Evolutionary conservation across 2,329 filamentous ascomycete species (phyloP), one percentile per base, ranked within the genome.

Genomic region (Byssothecium circinans): DNA sequence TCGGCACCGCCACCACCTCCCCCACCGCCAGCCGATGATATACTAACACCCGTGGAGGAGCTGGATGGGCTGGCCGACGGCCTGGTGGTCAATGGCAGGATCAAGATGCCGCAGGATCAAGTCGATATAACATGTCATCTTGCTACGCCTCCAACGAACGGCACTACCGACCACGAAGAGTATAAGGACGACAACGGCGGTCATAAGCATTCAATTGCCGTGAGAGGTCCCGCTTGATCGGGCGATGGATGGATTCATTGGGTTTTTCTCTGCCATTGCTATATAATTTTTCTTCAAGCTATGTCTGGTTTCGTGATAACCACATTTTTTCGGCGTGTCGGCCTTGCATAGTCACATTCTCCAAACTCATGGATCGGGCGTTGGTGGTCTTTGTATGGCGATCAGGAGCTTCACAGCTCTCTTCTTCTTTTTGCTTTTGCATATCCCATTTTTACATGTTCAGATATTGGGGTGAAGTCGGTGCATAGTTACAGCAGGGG

Each of bases 1-100:
- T 70, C 70, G 22, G 70, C 73, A 4, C 67, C 71, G 1, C 68
- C 67, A 7, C 75, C 76, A 3, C 74, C 74, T 2, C 71, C 72
- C 19, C 62, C 69, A 3, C 66, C 66, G 34, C 64, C 67, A 4
- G 54, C 56, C 5, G 65, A 64, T n/a, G 63, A 62, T 15, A 64
- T 61, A 42, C 54, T 57, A 3, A 58, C 64, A 1, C 50, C 56
- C 50, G 63, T 71, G 3, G 59, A 72, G 18, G 57, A 52, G 17
- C 53, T 23, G 42, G 42, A 45, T 10, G 32, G 29, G 12, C 36
- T 29, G n/a, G 15, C 12, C 25, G 39, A 40, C 20, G 45, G 42
- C n/a, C n/a, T 40, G 27, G 17, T 39, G 40, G 58, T 47, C 18
- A 46, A 38, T 43, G 48, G 37, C 44, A 57, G 46, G 41, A 47